Evolutionary conservation across 768 basidiomycete species (phyloP).

Genomic region (Hericium alpestre): DNA sequence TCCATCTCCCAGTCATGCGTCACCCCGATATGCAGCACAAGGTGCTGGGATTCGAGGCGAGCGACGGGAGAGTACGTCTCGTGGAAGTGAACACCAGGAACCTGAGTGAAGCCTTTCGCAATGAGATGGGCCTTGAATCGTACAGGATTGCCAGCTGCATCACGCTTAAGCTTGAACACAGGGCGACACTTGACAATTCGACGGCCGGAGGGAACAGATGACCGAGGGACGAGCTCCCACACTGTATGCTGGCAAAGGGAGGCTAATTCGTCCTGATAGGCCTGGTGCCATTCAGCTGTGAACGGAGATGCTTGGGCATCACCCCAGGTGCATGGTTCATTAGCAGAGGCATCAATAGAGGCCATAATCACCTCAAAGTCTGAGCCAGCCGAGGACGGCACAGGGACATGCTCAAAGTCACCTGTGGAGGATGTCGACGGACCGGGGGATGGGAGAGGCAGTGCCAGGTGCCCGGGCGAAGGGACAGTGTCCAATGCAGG

Average conservation of each 20-base stretch:
- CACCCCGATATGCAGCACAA: no score
- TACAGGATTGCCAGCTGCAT: conserved; percentile 18
- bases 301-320: background rate
- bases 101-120: no score
- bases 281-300: background rate
- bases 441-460: background rate
- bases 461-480: background rate
- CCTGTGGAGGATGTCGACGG: background rate
- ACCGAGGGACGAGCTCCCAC: background rate
- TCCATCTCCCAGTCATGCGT: no score
- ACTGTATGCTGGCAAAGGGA: no score
- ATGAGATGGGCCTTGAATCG: no score
- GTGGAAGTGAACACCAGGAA: no score
- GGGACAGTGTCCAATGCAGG: no score
- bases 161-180: conserved; percentile 24
- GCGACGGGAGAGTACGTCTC: no score
- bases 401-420: background rate
- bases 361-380: background rate
- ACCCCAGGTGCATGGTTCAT: background rate
- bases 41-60: no score
- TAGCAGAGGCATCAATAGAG: background rate
- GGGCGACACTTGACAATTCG: conserved; percentile 11
- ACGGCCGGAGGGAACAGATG: background rate
- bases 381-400: background rate
- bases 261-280: background rate